Evolutionary conservation across 2,329 filamentous ascomycete species (phyloP), one percentile per base, ranked within the genome.

Genomic region (Thermoascus crustaceus): DNA sequence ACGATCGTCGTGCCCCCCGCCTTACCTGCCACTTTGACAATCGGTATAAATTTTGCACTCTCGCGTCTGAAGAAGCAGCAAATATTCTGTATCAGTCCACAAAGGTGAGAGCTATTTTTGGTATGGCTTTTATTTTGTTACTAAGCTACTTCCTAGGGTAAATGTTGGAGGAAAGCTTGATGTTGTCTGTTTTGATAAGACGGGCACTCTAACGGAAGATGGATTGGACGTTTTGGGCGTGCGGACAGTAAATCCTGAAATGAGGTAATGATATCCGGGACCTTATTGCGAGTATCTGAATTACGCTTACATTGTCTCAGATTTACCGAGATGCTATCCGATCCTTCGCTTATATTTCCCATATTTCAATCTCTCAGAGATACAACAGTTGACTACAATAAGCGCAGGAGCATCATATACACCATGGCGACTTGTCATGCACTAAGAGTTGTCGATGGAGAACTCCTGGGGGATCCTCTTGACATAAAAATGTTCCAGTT

Each of bases 401-500:
- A 71, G 7, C 75, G 80, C 49, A 78, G 78, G 47, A 83, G 83
- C 5, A 83, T 84, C 8, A 68, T 96, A 3, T 88, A 91, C 54
- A 88, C 87, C 0, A 98, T 98, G 91, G 87, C 91, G 6, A 98
- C 91, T 1, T 98, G 91, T 39, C 91, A 98, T 58, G 94, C 89
- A 0, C 70, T 98, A 6, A 78, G 88, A 30, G 76, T 82, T 7
- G 81, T 98, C 10, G 88, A 96, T 42, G 82, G 77, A 31, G 87
- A 95, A 54, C 74, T 96, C 25, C 73, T 98, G 21, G 91, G 91
- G 1, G 91, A 98, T 52, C 91, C 93, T 4, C 69, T 98, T 2
- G 91, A 98, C 57, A 71, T 95, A 38, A 96, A 96, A 57, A 98
- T 98, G 91, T 98, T 98, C 55, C 82, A 94, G 45, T 98, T 94